phyloP scores from a whole-genome alignment of 1,284 basidiomycete species.

The Tilletia setariae region DNA sequence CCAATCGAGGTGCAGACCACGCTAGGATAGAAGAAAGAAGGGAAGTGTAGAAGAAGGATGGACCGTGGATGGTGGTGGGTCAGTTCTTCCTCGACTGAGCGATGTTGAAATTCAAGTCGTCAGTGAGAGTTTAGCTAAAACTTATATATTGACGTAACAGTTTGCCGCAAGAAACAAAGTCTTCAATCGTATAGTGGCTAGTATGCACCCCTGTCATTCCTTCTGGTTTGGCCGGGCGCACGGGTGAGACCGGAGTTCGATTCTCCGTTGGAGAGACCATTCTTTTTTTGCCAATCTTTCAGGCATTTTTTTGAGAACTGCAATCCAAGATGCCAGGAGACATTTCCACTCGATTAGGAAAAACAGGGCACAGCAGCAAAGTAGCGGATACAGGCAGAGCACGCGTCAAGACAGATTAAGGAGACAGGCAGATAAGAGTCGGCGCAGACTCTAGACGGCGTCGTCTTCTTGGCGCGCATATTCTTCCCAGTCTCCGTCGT shows the following conservation, averaged over 20 bases:
- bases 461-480: constrained; percentile 1
- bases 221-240: background rate
- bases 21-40: no score
- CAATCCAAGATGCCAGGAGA: no score
- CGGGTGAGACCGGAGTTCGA: constrained; percentile 15
- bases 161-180: background rate
- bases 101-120: no score
- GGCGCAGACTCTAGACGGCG: background rate
- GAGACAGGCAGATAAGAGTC: no score
- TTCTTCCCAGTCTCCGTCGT: constrained; percentile 12
- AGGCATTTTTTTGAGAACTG: background rate
- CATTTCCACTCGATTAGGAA: no score
- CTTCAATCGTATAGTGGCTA: constrained; percentile 17
- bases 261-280: constrained; percentile 14
- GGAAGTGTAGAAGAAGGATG: no score
- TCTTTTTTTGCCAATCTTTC: background rate
- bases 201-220: constrained; percentile 14
- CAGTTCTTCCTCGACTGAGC: no score
- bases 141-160: background rate
- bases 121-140: background rate
- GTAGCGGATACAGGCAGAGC: no score
- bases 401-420: no score
- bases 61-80: no score
- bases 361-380: no score
- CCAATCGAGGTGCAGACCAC: no score